Conservation (phyloP, 192 early-diverging fungal genomes). For the Gaertneriomyces semiglobifer region DNA sequence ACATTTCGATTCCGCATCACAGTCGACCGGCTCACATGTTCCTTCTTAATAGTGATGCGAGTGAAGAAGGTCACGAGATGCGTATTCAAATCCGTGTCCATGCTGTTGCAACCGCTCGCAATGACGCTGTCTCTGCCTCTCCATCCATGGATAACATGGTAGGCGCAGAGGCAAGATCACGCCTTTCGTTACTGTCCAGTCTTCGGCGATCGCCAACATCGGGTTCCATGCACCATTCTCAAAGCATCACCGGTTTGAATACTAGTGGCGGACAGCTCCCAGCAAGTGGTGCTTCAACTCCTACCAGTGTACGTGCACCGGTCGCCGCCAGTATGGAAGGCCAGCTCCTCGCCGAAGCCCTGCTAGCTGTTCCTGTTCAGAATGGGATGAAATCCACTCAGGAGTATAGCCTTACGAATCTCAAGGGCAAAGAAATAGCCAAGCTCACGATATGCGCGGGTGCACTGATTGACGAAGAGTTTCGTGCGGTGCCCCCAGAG, state of each 20-base stretch:
- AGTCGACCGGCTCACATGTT: not conserved
- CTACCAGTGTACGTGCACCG: conserved; percentile 6
- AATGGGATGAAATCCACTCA: conserved; percentile 6
- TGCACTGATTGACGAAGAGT: conserved; percentile 37
- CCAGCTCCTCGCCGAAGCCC: conserved; percentile 21
- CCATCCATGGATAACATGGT: conserved; percentile 14
- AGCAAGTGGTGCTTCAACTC: not conserved
- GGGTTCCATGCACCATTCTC: conserved; percentile 3
- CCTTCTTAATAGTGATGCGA: not conserved
- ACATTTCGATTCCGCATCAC: not conserved
- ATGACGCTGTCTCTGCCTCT: conserved; percentile 14
- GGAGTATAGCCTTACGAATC: conserved; percentile 14
- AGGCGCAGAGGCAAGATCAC: not conserved
- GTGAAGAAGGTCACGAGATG: conserved; percentile 18
- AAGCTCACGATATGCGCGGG: conserved; percentile 33
- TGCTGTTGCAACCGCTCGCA: conserved; percentile 1
- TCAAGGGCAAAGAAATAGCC: conserved; percentile 39
- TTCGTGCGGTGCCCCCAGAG: conserved; percentile 18
- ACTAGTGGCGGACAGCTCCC: not conserved
- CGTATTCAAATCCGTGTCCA: conserved; percentile 23
- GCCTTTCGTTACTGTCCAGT: conserved; percentile 4
- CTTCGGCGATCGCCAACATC: conserved; percentile 21
- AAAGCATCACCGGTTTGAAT: conserved; percentile 1
- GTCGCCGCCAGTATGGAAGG: conserved; percentile 4
- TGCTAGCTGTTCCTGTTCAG: conserved; percentile 10